Evolutionary conservation across 768 basidiomycete species (phyloP), one percentile per base, ranked within the genome.

Genomic region (Pulveroboletus sp.): DNA sequence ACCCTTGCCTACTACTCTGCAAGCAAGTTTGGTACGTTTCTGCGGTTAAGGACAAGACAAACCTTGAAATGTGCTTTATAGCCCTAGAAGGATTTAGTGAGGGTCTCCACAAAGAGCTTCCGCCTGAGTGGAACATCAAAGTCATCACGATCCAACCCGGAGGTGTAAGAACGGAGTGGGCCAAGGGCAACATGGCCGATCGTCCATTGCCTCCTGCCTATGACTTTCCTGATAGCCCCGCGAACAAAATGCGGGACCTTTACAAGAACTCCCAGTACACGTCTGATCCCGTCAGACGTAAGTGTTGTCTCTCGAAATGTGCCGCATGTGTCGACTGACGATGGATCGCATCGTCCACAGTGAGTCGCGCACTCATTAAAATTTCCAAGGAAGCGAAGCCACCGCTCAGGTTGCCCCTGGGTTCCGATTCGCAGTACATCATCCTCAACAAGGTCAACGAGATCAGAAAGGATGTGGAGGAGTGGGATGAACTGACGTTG

Each of bases 61-160:
- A 5, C 10, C 11, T 10, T 3, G 5, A 11, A 49, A 9, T 4
- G 9, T 13, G 7, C n/a, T 3, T 33, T 24, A 32, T 21, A 64
- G 64, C 63, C 0, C 50, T 64, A 25, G 64, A 66, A 36, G 63
- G 64, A 7, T 64, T 64, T 27, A 49, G 58, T 7, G 64, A 64
- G 32, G 45, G n/a, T 3, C 50, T 64, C 3, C 44, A 63, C 9
- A 55, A 55, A 35, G 63, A 64, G 23, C 60, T 64, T 0, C 36
- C 6, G 10, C 42, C 61, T 1, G 57, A 63, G 19, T 64, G 63
- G 63, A 64, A 64, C 32, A 65, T 64, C 35, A 63, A 53, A 42
- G 39, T 65, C 7, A 57, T 62, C 21, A 17, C 13, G 14, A 25
- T 57, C 17, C 57, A 63, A 17, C 60, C 61, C 12, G 61, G 61